Conservation (phyloP, 202 grass and related monocot genomes). For the Schoenoplectus tabernaemontani region DNA sequence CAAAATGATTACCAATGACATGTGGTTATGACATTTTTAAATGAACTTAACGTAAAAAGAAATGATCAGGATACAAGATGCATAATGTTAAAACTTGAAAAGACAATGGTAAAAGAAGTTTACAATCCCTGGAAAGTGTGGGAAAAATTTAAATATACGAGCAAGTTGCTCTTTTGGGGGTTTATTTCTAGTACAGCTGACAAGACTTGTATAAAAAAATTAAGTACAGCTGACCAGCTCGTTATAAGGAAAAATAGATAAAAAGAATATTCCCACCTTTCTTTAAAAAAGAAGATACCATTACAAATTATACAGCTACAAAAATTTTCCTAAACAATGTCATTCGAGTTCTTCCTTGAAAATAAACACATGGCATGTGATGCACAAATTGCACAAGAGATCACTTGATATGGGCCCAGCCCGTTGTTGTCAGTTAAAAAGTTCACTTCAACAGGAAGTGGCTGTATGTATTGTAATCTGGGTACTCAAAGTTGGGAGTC, state of each 20-base stretch:
- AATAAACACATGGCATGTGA: conserved; percentile 94
- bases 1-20: neutral
- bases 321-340: neutral
- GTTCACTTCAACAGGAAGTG: conserved; percentile 66
- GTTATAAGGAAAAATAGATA: neutral
- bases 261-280: neutral
- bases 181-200: conserved; percentile 9
- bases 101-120: neutral
- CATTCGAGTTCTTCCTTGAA: conserved; percentile 29
- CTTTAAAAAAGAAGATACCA: neutral
- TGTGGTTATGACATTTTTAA: neutral
- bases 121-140: neutral
- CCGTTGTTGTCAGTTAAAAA: conserved; percentile 54
- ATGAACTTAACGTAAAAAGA: neutral
- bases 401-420: conserved; percentile 42
- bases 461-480: conserved; percentile 54
- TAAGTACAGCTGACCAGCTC: too few relatives aligned
- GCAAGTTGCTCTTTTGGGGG: neutral
- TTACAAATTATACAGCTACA: neutral
- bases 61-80: neutral
- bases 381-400: conserved; percentile 67
- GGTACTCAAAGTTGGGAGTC: conserved; percentile 87
- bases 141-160: neutral
- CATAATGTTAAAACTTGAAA: neutral
- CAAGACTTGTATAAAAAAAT: neutral